Conservation (phyloP, 2,329 filamentous ascomycete genomes). For the Hirsutella rhossiliensis region DNA sequence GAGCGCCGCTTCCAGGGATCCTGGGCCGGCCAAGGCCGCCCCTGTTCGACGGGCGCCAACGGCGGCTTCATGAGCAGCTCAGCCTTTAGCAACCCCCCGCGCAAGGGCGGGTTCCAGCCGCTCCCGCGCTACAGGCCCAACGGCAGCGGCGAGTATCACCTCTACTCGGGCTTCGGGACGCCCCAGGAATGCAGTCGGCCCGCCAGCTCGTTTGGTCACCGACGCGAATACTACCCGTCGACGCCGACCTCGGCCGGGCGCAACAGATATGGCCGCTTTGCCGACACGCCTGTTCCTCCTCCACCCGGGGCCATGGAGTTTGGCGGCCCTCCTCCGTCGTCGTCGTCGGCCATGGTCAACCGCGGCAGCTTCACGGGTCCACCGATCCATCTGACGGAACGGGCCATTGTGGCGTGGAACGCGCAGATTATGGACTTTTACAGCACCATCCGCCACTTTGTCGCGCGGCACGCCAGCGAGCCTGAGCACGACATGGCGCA, state of each 20-base stretch:
- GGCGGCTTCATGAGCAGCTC: constrained; percentile 1
- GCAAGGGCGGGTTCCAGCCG: constrained; percentile 4
- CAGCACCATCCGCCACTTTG: constrained; percentile 21
- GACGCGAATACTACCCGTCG: constrained; percentile 14
- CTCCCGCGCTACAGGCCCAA: constrained; percentile 16
- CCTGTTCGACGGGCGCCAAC: constrained; percentile 2
- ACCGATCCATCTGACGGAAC: constrained; percentile 23
- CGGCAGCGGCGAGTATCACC: constrained; percentile 20
- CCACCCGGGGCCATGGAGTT: neutral
- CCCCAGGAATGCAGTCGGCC: constrained; percentile 8
- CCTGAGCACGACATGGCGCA: constrained; percentile 17
- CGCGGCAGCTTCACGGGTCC: constrained; percentile 11
- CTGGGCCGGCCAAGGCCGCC: constrained; percentile 12
- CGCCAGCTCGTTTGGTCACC: neutral
- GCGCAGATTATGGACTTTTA: constrained; percentile 25
- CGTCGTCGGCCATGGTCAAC: constrained; percentile 7
- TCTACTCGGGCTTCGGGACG: constrained; percentile 8
- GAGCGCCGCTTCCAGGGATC: constrained; percentile 11
- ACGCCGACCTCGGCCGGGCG: constrained; percentile 15
- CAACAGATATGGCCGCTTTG: constrained; percentile 17
- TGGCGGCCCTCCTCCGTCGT: constrained; percentile 6
- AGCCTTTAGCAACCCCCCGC: constrained; percentile 4
- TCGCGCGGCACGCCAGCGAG: constrained; percentile 20
- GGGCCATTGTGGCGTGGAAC: constrained; percentile 20
- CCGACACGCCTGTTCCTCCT: constrained; percentile 7